These are phyloP conservation scores for Galium porrigens DNA, from an alignment of 305 asterid genomes.

Conservation along the genomic window DNA sequence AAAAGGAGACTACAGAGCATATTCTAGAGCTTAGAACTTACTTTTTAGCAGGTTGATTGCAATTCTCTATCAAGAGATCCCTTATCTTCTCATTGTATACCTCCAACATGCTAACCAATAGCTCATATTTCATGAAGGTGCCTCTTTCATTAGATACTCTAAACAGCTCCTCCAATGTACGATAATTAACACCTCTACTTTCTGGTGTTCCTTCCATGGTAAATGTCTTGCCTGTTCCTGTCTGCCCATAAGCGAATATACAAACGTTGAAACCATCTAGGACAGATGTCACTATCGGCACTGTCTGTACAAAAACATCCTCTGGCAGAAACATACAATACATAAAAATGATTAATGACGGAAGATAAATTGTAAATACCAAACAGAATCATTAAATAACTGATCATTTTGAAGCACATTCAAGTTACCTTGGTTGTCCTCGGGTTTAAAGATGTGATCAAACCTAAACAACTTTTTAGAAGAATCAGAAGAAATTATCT, in stretches of 20 bases:
- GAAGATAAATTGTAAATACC: not conserved
- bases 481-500: conserved; percentile 54
- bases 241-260: conserved; percentile 91
- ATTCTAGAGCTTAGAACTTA: conserved; percentile 25
- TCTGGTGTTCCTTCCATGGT: conserved; percentile 95
- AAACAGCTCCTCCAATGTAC: conserved; percentile 70
- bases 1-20: not conserved
- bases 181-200: conserved; percentile 80
- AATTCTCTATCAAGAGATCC: conserved; percentile 68
- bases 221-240: conserved; percentile 89
- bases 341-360: conserved; percentile 2
- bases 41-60: conserved; percentile 62
- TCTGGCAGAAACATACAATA: conserved; percentile 30
- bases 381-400: conserved; percentile 1
- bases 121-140: conserved; percentile 45
- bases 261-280: conserved; percentile 89
- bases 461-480: conserved; percentile 62
- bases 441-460: conserved; percentile 64
- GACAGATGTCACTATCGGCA: conserved; percentile 76
- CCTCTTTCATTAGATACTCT: conserved; percentile 49
- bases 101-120: conserved; percentile 85
- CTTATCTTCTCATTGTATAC: conserved; percentile 91
- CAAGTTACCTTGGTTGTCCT: conserved; percentile 61
- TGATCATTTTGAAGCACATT: conserved; percentile 4
- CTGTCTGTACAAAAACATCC: conserved; percentile 53